Evolutionary conservation across 208 protist species (phyloP).

Genomic region (Polymyxa betae): DNA sequence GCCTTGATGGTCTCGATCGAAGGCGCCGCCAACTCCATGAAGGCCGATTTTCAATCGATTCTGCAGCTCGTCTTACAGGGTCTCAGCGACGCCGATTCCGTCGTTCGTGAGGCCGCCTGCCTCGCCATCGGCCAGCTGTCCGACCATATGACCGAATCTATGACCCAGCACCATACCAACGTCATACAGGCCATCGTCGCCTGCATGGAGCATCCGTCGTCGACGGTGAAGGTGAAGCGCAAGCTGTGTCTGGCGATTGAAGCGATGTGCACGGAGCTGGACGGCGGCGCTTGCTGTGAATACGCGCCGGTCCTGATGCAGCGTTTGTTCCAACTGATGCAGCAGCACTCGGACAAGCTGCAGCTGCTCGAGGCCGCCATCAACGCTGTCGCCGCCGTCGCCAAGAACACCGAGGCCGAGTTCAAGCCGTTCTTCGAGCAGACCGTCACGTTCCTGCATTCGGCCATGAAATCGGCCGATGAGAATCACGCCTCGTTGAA

Average conservation of each 20-base stretch:
- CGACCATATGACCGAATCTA: conserved; percentile 12
- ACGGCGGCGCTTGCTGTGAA: neutral
- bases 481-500: neutral
- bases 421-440: conserved; percentile 10
- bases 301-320: neutral
- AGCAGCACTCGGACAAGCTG: neutral
- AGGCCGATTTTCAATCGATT: conserved; percentile 26
- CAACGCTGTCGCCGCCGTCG: conserved; percentile 31
- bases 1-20: conserved; percentile 41
- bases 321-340: conserved; percentile 22
- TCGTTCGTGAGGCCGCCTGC: conserved; percentile 44
- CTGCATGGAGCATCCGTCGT: conserved; percentile 19
- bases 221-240: conserved; percentile 18
- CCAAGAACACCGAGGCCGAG: conserved; percentile 3
- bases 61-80: neutral
- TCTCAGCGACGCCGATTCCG: neutral
- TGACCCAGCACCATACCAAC: neutral
- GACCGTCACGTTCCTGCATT: neutral
- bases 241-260: conserved; percentile 48
- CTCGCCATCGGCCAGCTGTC: conserved; percentile 40
- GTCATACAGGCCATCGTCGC: conserved; percentile 36
- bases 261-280: neutral
- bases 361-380: neutral
- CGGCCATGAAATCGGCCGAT: neutral
- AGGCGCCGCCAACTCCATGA: conserved; percentile 26